Percentiles rank a stretch among this genome's conserved stretches.
Evolutionary conservation across 768 basidiomycete genomes (phyloP).

Genomic region (Tylopilus balloui): DNA sequence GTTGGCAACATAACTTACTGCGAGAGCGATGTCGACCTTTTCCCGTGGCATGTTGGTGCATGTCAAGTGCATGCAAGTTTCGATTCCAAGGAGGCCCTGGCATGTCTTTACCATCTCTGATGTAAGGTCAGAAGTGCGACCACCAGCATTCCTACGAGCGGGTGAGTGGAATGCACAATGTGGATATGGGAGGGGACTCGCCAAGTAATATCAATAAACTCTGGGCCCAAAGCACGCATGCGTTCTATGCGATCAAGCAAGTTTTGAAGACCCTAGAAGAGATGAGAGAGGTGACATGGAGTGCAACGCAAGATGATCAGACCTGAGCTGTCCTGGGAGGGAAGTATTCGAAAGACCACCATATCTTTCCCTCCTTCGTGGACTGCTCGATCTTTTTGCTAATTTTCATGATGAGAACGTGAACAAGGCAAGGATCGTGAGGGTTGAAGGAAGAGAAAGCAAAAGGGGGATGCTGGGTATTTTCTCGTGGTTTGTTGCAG

Average conservation of each 20-base stretch:
- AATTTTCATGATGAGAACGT: constrained; percentile 70
- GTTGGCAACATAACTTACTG: constrained; percentile 47
- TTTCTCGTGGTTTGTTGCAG: constrained; percentile 20
- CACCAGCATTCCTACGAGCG: constrained; percentile 83
- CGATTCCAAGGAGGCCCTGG: constrained; percentile 87
- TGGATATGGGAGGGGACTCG: constrained; percentile 26
- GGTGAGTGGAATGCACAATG: constrained; percentile 2
- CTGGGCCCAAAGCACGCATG: constrained; percentile 92
- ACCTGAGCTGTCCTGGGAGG: constrained; percentile 95
- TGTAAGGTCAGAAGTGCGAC: constrained; percentile 90
- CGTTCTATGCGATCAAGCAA: constrained; percentile 97
- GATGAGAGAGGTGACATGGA: background rate
- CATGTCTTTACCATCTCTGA: constrained; percentile 93
- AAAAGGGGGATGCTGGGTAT: constrained; percentile 17
- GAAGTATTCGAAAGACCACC: constrained; percentile 99
- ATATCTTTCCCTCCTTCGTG: constrained; percentile 77
- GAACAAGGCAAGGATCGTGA: constrained; percentile 23
- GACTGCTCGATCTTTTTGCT: constrained; percentile 89
- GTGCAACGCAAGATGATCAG: constrained; percentile 11
- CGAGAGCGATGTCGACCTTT: constrained; percentile 88
- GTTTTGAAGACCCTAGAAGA: constrained; percentile 62
- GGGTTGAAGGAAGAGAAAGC: constrained; percentile 5
- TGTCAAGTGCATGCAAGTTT: constrained; percentile 98
- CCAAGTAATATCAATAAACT: constrained; percentile 99
- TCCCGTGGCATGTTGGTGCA: constrained; percentile 98